These are phyloP conservation scores for Aspergillus nidulans DNA, from an alignment of 495 filamentous ascomycete genomes.

Conservation along the genomic window DNA sequence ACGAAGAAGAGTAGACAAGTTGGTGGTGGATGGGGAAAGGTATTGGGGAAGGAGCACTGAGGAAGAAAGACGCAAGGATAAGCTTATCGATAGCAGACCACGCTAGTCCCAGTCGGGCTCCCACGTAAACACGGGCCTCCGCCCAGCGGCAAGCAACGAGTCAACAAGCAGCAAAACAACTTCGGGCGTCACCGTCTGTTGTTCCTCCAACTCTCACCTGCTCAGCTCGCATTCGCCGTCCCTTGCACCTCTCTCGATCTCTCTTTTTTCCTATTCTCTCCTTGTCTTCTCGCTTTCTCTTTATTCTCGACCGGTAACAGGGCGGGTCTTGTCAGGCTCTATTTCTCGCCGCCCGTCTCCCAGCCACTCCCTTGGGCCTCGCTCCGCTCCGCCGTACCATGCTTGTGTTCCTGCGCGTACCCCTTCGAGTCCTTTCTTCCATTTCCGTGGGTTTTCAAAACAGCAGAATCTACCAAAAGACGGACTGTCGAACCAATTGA, in stretches of 20 bases:
- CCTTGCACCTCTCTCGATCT: constrained; percentile 6
- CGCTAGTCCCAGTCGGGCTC: constrained; percentile 35
- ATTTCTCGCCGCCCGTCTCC: constrained; percentile 1
- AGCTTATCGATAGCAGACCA: constrained; percentile 45
- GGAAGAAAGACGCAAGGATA: constrained; percentile 14
- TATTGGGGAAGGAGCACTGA: neutral
- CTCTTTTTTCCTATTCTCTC: constrained; percentile 6
- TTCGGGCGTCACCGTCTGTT: constrained; percentile 36
- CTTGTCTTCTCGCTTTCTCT: neutral
- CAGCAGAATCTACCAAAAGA: neutral
- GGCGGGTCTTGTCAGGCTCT: constrained; percentile 5
- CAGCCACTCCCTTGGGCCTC: neutral
- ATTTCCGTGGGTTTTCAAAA: constrained; percentile 16
- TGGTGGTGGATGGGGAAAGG: neutral
- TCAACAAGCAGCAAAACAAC: constrained; percentile 20
- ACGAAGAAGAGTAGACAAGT: neutral
- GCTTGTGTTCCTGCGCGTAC: constrained; percentile 4
- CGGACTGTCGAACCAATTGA: constrained; percentile 3
- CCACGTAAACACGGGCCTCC: constrained; percentile 36
- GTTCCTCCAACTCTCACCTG: constrained; percentile 13
- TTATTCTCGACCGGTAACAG: neutral
- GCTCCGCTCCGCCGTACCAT: constrained; percentile 9
- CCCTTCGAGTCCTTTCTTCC: constrained; percentile 1
- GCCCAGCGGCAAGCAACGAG: neutral
- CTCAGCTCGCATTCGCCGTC: constrained; percentile 11